phyloP scores from a whole-genome alignment of 768 basidiomycete genomes.

The Serendipita sp. region DNA sequence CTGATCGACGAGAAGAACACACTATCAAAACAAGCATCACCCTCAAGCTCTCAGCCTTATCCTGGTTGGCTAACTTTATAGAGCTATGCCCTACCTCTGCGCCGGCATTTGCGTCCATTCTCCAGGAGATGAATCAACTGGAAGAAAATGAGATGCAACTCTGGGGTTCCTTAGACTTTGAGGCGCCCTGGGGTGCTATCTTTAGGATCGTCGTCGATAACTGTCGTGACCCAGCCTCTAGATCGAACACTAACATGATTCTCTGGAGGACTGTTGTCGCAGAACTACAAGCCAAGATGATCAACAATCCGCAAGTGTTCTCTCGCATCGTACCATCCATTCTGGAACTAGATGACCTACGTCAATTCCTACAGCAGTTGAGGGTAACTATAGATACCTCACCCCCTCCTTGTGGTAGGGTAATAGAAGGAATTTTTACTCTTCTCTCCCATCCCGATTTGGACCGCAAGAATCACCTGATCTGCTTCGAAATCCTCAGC shows the following conservation, averaged over 20 bases:
- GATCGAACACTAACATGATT: too few relatives aligned
- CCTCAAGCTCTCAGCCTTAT: background rate
- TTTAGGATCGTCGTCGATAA: background rate
- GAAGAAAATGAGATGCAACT: background rate
- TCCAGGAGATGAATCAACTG: background rate
- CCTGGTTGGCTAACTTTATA: background rate
- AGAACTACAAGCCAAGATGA: slow-evolving; percentile 17
- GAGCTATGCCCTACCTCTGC: background rate
- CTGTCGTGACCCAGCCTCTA: too few relatives aligned
- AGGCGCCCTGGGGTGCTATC: background rate
- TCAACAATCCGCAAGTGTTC: too few relatives aligned
- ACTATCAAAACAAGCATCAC: background rate
- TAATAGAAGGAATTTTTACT: too few relatives aligned
- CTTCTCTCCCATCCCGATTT: too few relatives aligned
- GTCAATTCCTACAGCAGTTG: too few relatives aligned
- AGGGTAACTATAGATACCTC: too few relatives aligned
- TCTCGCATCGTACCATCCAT: too few relatives aligned
- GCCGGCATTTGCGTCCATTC: background rate
- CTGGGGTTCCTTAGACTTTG: background rate
- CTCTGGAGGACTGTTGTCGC: slow-evolving; percentile 16
- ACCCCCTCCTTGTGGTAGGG: too few relatives aligned
- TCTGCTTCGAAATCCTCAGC: too few relatives aligned
- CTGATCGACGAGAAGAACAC: background rate
- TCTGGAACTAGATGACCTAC: too few relatives aligned
- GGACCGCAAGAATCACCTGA: too few relatives aligned